These are phyloP conservation scores for Tagetes patula DNA, from an alignment of 129 eudicot species.

Conservation along the genomic window DNA sequence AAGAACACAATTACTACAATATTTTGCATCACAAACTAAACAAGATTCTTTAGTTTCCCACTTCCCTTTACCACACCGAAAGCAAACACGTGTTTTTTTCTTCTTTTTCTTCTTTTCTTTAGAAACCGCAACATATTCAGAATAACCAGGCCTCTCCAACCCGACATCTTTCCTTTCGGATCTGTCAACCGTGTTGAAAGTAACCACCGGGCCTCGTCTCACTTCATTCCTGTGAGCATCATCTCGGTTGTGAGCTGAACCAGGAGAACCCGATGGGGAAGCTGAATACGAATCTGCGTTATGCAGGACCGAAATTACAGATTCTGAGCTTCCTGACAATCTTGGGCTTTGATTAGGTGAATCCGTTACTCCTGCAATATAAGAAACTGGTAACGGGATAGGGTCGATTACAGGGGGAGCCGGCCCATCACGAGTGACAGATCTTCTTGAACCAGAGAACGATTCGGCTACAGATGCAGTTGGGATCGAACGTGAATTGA, in stretches of 20 bases:
- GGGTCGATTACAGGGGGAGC: slow-evolving; percentile 70
- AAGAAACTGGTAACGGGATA: slow-evolving; percentile 64
- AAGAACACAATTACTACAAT: slow-evolving; percentile 92
- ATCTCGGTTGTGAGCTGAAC: slow-evolving; percentile 46
- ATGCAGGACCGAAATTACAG: slow-evolving; percentile 81
- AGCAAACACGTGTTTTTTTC: slow-evolving; percentile 54
- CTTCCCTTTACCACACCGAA: slow-evolving; percentile 92
- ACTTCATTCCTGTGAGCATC: slow-evolving; percentile 46
- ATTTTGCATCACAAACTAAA: slow-evolving; percentile 89
- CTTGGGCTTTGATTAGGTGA: slow-evolving; percentile 66
- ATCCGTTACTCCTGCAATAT: slow-evolving; percentile 46
- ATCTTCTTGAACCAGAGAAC: slow-evolving; percentile 64
- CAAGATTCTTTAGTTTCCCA: slow-evolving; percentile 95
- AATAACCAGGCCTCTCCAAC: slow-evolving; percentile 46
- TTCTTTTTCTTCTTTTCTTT: slow-evolving; percentile 70
- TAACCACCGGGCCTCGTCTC: slow-evolving; percentile 77
- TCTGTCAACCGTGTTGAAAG: slow-evolving; percentile 68
- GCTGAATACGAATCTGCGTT: slow-evolving; percentile 67
- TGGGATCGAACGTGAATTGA: slow-evolving; percentile 47
- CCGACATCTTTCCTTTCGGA: slow-evolving; percentile 54
- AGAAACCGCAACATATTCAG: slow-evolving; percentile 66
- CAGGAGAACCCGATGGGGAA: slow-evolving; percentile 78
- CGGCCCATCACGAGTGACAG: slow-evolving; percentile 36
- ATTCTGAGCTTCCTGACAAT: slow-evolving; percentile 78
- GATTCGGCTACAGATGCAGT: slow-evolving; percentile 67